A percentile compares a stretch with the other conserved stretches of the same genome.
Conservation (phyloP, 768 basidiomycete species). For the Rhizopogon vulgaris region DNA sequence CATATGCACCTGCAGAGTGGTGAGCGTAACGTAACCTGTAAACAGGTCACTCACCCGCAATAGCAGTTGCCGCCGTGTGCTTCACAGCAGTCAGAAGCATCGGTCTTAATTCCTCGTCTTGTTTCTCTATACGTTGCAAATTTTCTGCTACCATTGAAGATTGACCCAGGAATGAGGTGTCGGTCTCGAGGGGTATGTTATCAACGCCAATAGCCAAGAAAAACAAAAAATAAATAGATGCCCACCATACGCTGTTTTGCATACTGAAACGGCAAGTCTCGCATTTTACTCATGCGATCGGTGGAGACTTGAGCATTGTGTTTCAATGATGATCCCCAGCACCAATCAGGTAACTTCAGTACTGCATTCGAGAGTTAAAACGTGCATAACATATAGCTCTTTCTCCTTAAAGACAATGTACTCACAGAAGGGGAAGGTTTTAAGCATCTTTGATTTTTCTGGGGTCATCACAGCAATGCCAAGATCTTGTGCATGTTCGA, state of each 20-base stretch:
- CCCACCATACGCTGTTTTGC: conserved; percentile 5
- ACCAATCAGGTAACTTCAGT: conserved; percentile 8
- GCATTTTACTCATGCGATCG: not conserved
- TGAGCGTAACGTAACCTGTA: too few species aligned
- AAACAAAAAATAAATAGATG: not conserved
- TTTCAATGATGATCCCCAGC: conserved; percentile 7
- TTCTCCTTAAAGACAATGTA: not conserved
- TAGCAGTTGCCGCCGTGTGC: conserved; percentile 6
- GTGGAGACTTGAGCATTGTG: not conserved
- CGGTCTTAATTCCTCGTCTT: conserved; percentile 1
- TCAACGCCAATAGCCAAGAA: not conserved
- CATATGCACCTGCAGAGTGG: conserved; percentile 12
- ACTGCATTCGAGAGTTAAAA: not conserved
- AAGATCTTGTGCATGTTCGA: not conserved
- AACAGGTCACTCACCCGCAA: conserved; percentile 8
- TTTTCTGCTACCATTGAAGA: conserved; percentile 8
- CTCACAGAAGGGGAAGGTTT: conserved; percentile 5
- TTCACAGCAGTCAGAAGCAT: conserved; percentile 6
- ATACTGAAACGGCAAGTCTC: conserved; percentile 2
- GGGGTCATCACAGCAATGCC: not conserved
- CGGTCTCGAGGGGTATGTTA: not conserved
- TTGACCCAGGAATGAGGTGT: not conserved
- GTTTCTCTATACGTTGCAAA: conserved; percentile 10
- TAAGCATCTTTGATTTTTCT: not conserved
- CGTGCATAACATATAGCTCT: not conserved